Base-by-base conservation (phyloP, 169 alveolate species). In the Babesia divergens region DNA sequence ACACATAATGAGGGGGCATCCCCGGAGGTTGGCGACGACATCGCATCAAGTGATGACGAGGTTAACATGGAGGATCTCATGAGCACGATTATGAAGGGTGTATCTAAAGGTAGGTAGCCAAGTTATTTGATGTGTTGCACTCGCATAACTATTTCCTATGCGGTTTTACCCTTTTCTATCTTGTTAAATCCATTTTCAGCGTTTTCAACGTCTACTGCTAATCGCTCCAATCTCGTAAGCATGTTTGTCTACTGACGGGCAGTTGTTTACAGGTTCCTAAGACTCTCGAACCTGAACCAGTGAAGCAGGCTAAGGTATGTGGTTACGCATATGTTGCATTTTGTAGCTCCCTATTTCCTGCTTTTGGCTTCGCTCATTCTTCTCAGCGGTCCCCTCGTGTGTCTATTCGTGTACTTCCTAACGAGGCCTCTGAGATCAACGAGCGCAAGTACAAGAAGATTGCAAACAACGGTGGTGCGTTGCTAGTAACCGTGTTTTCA, bases 71-170 rank as follows among this genome's bases (percentile, higher is more conserved):
- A 62, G 46, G 54, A 62, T 43, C 43, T 62, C 37, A 22, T 62
- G 72, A 31, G 72, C 62, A 31, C 72, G n/a, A 42, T 62, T 59
- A 47, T 47, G 59, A 62, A 62, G 59, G 72, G 72, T 9, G 51
- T 62, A 50, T 42, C 72, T 14, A 62, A 62, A 62, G 72, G 72
- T 62, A 22, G 8, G 59, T 34, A n/a, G n/a, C n/a, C n/a, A n/a
- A n/a, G n/a, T n/a, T 42, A 3, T 14, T 26, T 14, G 6, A 16
- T 22, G 16, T 14, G 40, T 40, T 5, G 16, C 20, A 9, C 6
- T 8, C 31, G 6, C n/a, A n/a, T n/a, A n/a, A n/a, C n/a, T n/a
- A n/a, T n/a, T n/a, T n/a, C n/a, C n/a, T n/a, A n/a, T n/a, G n/a
- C n/a, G n/a, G n/a, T n/a, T n/a, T n/a, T 40, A 40, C 47, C 11